These are phyloP conservation scores for Bassia scoparia DNA, from an alignment of 148 eudicot genomes.

Conservation along the genomic window DNA sequence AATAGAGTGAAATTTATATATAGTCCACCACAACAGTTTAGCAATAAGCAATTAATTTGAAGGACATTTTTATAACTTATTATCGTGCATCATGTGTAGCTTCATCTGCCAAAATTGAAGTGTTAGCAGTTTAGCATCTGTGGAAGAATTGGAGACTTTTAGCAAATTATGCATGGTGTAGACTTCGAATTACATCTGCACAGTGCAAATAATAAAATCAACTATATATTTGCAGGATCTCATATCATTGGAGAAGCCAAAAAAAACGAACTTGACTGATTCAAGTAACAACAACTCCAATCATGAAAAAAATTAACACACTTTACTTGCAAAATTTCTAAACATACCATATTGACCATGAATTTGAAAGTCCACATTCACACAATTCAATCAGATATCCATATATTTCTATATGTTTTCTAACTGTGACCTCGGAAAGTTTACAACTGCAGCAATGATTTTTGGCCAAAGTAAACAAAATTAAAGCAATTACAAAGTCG, in stretches of 20 bases:
- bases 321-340: background rate
- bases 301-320: background rate
- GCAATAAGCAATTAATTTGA: no score
- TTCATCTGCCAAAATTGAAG: background rate
- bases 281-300: background rate
- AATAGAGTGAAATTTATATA: background rate
- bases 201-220: constrained; percentile 13
- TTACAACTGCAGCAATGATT: no score
- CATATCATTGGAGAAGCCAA: background rate
- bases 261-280: background rate
- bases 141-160: constrained; percentile 95
- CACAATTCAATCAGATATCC: no score
- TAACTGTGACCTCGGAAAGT: no score
- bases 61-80: background rate
- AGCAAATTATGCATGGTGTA: constrained; percentile 95
- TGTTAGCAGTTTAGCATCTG: no score
- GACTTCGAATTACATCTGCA: constrained; percentile 99
- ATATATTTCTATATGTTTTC: no score
- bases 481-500: background rate
- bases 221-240: constrained; percentile 3
- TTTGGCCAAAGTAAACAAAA: background rate
- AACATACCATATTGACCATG: no score
- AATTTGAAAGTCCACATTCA: no score
- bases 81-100: background rate
- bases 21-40: background rate